Conservation (phyloP, 2,329 filamentous ascomycete genomes). For the Pestalotiopsis fici region DNA sequence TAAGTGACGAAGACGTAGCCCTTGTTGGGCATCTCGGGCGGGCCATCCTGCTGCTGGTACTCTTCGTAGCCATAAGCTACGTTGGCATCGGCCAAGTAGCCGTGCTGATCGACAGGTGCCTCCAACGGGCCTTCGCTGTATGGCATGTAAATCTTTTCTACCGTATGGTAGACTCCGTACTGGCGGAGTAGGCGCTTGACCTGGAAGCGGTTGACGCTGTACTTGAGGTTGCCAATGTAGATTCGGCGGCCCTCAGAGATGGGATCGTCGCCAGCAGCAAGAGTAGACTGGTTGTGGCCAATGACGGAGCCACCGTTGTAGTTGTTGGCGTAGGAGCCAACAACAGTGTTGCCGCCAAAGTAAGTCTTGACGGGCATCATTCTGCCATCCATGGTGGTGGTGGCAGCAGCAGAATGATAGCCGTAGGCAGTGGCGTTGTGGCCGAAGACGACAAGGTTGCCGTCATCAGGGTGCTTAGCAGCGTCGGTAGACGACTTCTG, state of each 20-base stretch:
- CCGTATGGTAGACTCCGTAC: background rate
- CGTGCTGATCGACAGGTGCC: background rate
- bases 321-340: background rate
- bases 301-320: background rate
- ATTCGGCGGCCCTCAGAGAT: slow-evolving; percentile 8
- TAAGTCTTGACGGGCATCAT: too few relatives aligned
- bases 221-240: slow-evolving; percentile 13
- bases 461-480: too few relatives aligned
- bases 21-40: background rate
- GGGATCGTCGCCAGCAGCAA: background rate
- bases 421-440: too few relatives aligned
- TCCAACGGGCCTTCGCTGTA: background rate
- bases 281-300: background rate
- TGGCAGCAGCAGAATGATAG: too few relatives aligned
- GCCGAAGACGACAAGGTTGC: too few relatives aligned
- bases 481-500: too few relatives aligned
- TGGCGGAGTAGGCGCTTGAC: slow-evolving; percentile 1
- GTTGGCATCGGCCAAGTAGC: background rate
- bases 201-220: background rate
- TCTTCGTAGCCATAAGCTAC: background rate
- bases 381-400: too few relatives aligned
- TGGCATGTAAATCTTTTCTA: slow-evolving; percentile 10
- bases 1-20: slow-evolving; percentile 13
- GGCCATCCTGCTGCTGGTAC: background rate
- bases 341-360: background rate